Evolutionary conservation across 2,329 filamentous ascomycete genomes (phyloP).

Genomic region (Ascochyta lentis): DNA sequence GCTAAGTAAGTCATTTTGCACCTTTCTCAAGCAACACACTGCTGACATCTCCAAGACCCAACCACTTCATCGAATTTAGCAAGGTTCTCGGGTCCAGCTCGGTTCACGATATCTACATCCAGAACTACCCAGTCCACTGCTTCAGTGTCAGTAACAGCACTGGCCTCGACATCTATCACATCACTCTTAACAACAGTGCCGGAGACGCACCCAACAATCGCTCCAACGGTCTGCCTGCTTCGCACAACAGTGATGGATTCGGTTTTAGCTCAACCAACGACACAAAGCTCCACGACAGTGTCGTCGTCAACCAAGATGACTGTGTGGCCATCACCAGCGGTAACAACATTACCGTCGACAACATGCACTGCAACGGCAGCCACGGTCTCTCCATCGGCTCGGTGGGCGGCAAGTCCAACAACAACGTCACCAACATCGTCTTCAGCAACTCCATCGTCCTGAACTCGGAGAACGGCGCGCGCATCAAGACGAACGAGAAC

Average conservation of each 20-base stretch:
- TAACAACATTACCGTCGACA: constrained; percentile 42
- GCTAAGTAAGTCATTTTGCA: constrained; percentile 39
- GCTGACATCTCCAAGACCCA: constrained; percentile 1
- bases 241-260: constrained; percentile 17
- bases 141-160: constrained; percentile 55
- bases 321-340: constrained; percentile 66
- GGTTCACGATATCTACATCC: constrained; percentile 59
- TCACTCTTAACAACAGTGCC: constrained; percentile 66
- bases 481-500: constrained; percentile 63
- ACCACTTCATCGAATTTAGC: constrained; percentile 26
- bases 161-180: constrained; percentile 54
- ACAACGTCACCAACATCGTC: constrained; percentile 60
- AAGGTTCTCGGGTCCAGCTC: constrained; percentile 64
- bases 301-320: constrained; percentile 65
- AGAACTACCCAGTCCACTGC: constrained; percentile 63
- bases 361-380: constrained; percentile 57
- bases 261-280: constrained; percentile 60
- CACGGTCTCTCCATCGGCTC: constrained; percentile 67
- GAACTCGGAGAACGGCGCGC: constrained; percentile 63
- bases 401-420: constrained; percentile 62
- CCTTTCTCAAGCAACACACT: constrained; percentile 8
- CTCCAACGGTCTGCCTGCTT: constrained; percentile 9
- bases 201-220: constrained; percentile 52
- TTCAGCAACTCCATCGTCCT: constrained; percentile 58
- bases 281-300: constrained; percentile 62